A percentile compares a stretch with the other conserved stretches of the same genome.
Evolutionary conservation across 441 rosid genomes (phyloP).

Genomic region (Erysimum cheiri): DNA sequence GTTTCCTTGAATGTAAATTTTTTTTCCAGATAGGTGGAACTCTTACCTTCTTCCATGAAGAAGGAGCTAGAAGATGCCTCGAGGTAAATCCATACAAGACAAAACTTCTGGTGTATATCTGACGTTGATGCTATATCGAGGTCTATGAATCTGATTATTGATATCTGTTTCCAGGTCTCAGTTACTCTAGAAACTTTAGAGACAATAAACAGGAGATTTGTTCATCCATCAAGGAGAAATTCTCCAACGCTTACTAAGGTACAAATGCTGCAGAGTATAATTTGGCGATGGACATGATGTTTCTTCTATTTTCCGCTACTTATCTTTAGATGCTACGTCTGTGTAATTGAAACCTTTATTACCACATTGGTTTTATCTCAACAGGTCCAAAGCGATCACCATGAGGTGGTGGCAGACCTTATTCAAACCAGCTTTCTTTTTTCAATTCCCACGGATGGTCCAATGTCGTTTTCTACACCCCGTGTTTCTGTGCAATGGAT

Average conservation of each 20-base stretch:
- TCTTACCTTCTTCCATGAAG: constrained; percentile 89
- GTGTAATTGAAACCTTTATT: constrained; percentile 8
- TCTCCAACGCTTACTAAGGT: constrained; percentile 91
- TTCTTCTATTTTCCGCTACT: not conserved
- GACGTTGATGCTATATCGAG: constrained; percentile 23
- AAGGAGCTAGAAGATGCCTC: constrained; percentile 85
- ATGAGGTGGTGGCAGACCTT: constrained; percentile 93
- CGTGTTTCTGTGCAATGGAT: constrained; percentile 89
- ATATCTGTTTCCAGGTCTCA: constrained; percentile 59
- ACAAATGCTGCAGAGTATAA: not conserved
- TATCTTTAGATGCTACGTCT: constrained; percentile 7
- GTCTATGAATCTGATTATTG: constrained; percentile 24
- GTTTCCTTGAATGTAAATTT: constrained; percentile 32
- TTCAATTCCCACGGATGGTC: constrained; percentile 92
- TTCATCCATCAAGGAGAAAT: constrained; percentile 89
- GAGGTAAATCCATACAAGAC: constrained; percentile 62
- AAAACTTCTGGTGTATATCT: constrained; percentile 25
- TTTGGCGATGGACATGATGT: not conserved
- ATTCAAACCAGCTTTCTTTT: constrained; percentile 95
- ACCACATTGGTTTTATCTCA: constrained; percentile 25
- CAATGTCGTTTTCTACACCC: constrained; percentile 91
- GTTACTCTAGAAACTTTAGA: constrained; percentile 88
- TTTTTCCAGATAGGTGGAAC: constrained; percentile 91
- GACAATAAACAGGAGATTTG: constrained; percentile 66
- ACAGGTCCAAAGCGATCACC: constrained; percentile 94